phyloP scores from a whole-genome alignment of 257 asterid species.

The Primulina eburnea region DNA sequence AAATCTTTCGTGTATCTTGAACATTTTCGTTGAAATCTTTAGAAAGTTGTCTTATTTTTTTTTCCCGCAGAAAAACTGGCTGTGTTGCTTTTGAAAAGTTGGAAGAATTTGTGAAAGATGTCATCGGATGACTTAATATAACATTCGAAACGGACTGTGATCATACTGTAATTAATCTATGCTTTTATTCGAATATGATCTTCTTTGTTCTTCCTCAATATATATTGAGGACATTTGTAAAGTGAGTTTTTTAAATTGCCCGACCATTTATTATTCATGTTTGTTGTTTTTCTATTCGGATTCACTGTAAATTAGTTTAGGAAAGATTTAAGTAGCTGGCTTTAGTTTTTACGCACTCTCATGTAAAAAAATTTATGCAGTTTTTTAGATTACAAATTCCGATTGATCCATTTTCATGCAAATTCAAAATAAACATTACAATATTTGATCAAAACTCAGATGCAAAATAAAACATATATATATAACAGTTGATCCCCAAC shows the following conservation, averaged over 20 bases:
- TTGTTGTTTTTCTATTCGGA: not conserved
- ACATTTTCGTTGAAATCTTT: no score
- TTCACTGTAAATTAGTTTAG: not conserved
- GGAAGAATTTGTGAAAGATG: slow-evolving; percentile 14
- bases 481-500: not conserved
- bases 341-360: no score
- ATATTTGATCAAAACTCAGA: not conserved
- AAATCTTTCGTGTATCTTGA: no score
- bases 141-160: not conserved
- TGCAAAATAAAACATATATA: not conserved
- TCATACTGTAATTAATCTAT: not conserved
- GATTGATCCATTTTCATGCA: no score
- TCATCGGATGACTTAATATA: not conserved
- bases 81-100: slow-evolving; percentile 33
- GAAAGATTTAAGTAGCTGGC: no score
- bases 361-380: no score
- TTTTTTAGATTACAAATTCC: no score
- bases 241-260: not conserved
- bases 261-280: not conserved
- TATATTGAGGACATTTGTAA: not conserved
- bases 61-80: slow-evolving; percentile 34
- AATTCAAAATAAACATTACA: no score
- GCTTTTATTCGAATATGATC: not conserved
- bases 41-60: no score
- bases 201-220: not conserved